Base-by-base conservation (phyloP, 2,329 filamentous ascomycete genomes). In the Colletotrichum sp. region DNA sequence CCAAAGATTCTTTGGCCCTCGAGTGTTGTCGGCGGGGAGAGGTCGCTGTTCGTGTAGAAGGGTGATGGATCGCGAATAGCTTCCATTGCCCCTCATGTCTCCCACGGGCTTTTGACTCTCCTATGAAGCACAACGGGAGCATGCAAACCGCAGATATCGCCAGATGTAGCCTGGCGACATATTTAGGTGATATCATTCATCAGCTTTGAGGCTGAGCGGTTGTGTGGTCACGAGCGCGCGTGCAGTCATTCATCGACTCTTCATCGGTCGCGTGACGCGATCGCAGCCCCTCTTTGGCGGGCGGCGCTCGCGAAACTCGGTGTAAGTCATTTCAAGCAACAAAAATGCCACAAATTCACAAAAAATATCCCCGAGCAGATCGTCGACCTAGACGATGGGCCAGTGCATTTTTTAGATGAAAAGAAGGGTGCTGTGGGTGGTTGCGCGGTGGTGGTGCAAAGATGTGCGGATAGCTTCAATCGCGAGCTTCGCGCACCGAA, bases 401-500 rank as follows among this genome's bases (percentile, higher is more conserved):
- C 48, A 55, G 10, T n/a, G 34, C 28, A 26, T 60, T 73, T 65
- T 30, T 34, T 39, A 59, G 64, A 73, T 73, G 59, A 10, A 52
- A 32, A 48, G 26, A 43, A 12, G 18, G 64, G 39, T 52, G 59
- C 21, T 64, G 70, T 28, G 34, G 63, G 24, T 65, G 34, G 71
- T 68, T 73, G 64, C 6, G 64, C 65, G 65, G 64, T 55, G 70
- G 75, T 68, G 72, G 72, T 76, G 76, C 73, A 72, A 21, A 66
- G 21, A 74, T 73, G 73, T 74, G 76, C 69, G 76, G 76, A 77
- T 77, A 77, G 76, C 76, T 76, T 77, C 76, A 77, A 73, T 77
- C 68, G 32, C 32, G 43, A 30, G 9, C 34, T 39, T 60, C 30
- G 65, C 67, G 64, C 64, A 52, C 39, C 61, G 59, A 65, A 66